phyloP scores from a whole-genome alignment of 192 early-diverging fungal genomes.

The Chytriomyces sp. region DNA sequence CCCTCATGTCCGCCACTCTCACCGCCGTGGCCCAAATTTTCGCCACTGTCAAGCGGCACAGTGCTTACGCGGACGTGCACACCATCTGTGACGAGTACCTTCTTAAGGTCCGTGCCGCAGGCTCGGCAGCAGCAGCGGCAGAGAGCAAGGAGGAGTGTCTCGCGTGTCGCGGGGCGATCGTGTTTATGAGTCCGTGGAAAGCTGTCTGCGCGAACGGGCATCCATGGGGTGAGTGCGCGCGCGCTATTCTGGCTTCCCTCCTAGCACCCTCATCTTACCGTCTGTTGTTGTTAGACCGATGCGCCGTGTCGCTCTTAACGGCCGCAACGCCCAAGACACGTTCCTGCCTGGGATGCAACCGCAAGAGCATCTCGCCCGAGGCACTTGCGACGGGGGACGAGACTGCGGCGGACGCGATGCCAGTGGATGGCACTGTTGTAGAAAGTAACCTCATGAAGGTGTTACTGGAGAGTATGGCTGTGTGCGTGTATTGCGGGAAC shows the following conservation, averaged over 20 bases:
- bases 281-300: slow-evolving; percentile 26
- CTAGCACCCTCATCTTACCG: neutral
- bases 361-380: slow-evolving; percentile 12
- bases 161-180: slow-evolving; percentile 15
- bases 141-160: slow-evolving; percentile 22
- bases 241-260: neutral
- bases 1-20: neutral
- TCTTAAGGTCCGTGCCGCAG: neutral
- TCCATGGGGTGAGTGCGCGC: slow-evolving; percentile 22
- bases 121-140: neutral
- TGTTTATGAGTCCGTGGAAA: slow-evolving; percentile 20
- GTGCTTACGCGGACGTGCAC: neutral
- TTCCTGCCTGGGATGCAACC: slow-evolving; percentile 21
- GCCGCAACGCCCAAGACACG: slow-evolving; percentile 28
- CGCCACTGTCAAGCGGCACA: slow-evolving; percentile 5
- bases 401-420: neutral
- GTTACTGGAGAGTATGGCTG: neutral
- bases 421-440: neutral
- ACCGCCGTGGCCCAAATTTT: slow-evolving; percentile 9
- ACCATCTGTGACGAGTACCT: slow-evolving; percentile 10
- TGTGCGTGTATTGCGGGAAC: slow-evolving; percentile 32
- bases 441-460: neutral
- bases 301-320: slow-evolving; percentile 24
- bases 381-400: neutral
- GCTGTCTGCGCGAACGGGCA: slow-evolving; percentile 28